Evolutionary conservation across 352 stramenopile genomes (phyloP).

Genomic region (Phytopythium sindhum): DNA sequence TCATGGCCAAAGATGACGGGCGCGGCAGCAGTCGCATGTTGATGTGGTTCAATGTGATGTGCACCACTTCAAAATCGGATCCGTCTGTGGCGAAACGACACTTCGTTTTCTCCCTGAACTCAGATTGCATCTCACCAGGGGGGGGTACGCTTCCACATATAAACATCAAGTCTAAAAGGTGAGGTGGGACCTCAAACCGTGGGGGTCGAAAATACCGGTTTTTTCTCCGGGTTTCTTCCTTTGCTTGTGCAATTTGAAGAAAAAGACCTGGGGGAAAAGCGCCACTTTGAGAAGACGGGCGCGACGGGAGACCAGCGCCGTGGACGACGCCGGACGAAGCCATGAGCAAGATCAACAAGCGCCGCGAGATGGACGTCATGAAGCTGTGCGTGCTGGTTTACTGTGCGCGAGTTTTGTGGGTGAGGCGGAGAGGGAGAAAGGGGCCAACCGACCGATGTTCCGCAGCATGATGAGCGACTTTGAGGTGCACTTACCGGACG

Average conservation of each 20-base stretch:
- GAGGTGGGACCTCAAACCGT: constrained; percentile 24
- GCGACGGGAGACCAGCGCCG: neutral
- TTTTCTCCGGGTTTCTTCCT: constrained; percentile 11
- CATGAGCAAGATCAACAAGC: constrained; percentile 79
- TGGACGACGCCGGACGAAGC: constrained; percentile 1
- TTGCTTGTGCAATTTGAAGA: constrained; percentile 13
- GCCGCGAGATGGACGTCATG: constrained; percentile 88
- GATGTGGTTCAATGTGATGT: constrained; percentile 1
- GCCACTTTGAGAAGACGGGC: constrained; percentile 5
- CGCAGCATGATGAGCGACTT: constrained; percentile 91
- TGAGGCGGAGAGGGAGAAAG: neutral
- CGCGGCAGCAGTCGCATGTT: no score
- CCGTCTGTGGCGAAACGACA: constrained; percentile 1
- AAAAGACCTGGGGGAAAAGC: constrained; percentile 10
- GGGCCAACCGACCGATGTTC: neutral
- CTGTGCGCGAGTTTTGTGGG: neutral
- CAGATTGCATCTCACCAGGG: neutral
- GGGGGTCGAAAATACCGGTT: constrained; percentile 8
- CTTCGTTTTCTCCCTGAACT: neutral
- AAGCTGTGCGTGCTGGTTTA: constrained; percentile 62
- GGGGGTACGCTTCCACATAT: constrained; percentile 12
- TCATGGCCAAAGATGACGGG: no score
- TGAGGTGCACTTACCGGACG: constrained; percentile 79
- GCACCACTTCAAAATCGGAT: constrained; percentile 6
- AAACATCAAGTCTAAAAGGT: constrained; percentile 23